phyloP scores from a whole-genome alignment of 495 filamentous ascomycete species.

The Aspergillus egyptiacus region DNA sequence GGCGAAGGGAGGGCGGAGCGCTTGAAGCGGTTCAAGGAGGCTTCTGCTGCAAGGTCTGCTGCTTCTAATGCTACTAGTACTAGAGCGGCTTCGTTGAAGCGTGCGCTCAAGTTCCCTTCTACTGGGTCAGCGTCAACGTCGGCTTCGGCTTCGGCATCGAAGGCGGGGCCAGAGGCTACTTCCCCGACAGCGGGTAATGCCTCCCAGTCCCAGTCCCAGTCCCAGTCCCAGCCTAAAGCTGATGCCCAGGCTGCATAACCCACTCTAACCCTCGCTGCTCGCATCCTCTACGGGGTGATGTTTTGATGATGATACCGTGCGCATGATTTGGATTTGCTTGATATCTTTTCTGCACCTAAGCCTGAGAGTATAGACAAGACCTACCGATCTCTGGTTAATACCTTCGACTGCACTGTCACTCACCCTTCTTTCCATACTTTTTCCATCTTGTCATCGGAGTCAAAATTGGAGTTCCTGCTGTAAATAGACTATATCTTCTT shows the following conservation, averaged over 20 bases:
- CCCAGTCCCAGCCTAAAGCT: no score
- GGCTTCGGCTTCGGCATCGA: neutral
- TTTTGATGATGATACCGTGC: no score
- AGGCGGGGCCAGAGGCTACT: no score
- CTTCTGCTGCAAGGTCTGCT: constrained; percentile 19
- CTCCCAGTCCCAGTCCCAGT: no score
- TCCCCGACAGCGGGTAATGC: no score
- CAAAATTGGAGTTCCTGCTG: no score
- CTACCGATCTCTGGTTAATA: neutral
- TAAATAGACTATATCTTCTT: no score
- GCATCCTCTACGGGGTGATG: no score
- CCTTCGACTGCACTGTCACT: neutral
- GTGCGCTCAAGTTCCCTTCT: constrained; percentile 5
- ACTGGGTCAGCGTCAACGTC: neutral
- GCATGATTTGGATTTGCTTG: no score
- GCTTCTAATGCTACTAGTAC: constrained; percentile 9
- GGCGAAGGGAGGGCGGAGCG: constrained; percentile 42
- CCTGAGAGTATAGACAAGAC: neutral
- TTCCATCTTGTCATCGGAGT: no score
- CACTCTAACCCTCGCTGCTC: no score
- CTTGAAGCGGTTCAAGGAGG: constrained; percentile 36
- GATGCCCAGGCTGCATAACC: no score
- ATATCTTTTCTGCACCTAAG: neutral
- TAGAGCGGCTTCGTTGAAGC: constrained; percentile 6
- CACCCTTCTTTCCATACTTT: neutral